phyloP scores from a whole-genome alignment of 306 rosid species.

The Crataegus laevigata region DNA sequence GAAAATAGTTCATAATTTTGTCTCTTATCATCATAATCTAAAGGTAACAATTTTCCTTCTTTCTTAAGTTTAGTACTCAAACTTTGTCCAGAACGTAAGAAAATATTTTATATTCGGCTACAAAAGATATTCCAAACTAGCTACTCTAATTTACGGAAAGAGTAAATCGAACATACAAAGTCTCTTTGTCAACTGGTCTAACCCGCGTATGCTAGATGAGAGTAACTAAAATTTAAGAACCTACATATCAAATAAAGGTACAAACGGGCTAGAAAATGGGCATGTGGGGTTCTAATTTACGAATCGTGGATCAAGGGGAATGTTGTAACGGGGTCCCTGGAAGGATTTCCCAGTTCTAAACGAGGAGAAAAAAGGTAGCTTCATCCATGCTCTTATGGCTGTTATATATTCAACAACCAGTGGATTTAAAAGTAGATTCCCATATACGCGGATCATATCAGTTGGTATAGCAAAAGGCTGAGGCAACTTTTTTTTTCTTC shows the following conservation, averaged over 20 bases:
- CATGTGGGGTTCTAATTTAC: not conserved
- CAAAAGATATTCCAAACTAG: not conserved
- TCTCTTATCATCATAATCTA: not conserved
- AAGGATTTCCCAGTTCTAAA: not conserved
- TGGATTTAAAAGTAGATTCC: slow-evolving; percentile 44
- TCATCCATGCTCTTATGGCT: not conserved
- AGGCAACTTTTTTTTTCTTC: slow-evolving; percentile 5
- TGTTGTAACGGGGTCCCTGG: not conserved
- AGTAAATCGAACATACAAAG: no score
- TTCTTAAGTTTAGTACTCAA: not conserved
- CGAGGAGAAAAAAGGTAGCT: not conserved
- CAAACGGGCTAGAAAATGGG: not conserved
- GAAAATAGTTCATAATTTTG: not conserved
- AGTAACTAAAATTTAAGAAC: not conserved
- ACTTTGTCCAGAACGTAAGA: not conserved
- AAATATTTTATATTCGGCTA: not conserved
- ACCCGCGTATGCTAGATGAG: not conserved
- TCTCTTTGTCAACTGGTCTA: no score
- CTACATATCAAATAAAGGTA: not conserved
- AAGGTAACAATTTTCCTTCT: not conserved
- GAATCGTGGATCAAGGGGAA: not conserved
- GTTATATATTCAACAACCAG: not conserved
- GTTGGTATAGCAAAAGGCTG: slow-evolving; percentile 13
- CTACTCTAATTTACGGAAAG: not conserved
- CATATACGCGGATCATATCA: slow-evolving; percentile 22